Conservation (phyloP, 164 flowering plant genomes). For the Vitis labrusca region DNA sequence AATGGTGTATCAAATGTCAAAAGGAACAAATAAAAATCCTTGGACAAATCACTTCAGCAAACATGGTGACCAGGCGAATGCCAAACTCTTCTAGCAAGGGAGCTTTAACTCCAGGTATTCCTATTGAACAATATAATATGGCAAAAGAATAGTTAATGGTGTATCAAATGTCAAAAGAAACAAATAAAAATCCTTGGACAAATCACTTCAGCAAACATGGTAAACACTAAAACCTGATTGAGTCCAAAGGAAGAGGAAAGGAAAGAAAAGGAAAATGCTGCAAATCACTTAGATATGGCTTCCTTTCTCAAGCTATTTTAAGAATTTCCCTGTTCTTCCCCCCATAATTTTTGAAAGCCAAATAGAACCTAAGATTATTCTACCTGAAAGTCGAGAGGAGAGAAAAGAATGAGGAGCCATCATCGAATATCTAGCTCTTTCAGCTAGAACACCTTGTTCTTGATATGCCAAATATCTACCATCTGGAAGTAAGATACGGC, state of each 20-base stretch:
- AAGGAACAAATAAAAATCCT: not conserved
- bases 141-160: not conserved
- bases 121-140: conserved; percentile 22
- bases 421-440: conserved; percentile 71
- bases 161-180: not conserved
- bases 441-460: conserved; percentile 76
- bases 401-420: conserved; percentile 78
- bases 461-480: conserved; percentile 79
- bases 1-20: not conserved
- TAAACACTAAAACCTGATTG: too few relatives aligned
- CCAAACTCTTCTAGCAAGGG: conserved; percentile 80
- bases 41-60: not conserved
- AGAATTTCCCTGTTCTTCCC: too few relatives aligned
- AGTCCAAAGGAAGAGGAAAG: too few relatives aligned
- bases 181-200: not conserved
- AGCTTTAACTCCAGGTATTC: conserved; percentile 73
- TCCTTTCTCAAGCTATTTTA: too few relatives aligned
- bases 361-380: not conserved
- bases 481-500: conserved; percentile 70
- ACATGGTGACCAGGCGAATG: conserved; percentile 46
- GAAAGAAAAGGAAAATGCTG: too few relatives aligned
- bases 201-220: not conserved
- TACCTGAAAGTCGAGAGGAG: conserved; percentile 87
- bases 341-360: not conserved
- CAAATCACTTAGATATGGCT: too few relatives aligned